These are phyloP conservation scores for Lyophyllum atratum DNA, from an alignment of 768 basidiomycete genomes.

Conservation along the genomic window DNA sequence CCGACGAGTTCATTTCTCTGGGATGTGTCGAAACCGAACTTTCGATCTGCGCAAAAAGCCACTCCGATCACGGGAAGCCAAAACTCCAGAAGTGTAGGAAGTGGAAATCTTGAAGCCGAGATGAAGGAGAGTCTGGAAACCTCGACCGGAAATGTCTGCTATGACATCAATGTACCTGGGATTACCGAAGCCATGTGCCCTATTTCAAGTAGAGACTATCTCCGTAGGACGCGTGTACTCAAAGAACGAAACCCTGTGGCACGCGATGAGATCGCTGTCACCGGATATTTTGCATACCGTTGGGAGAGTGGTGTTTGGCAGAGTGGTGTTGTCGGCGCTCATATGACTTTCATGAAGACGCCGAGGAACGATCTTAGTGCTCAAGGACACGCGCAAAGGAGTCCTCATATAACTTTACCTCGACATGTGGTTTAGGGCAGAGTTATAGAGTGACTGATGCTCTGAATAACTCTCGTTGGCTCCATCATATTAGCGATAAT, in stretches of 20 bases:
- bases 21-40: no score
- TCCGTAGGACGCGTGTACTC: background rate
- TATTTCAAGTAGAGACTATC: background rate
- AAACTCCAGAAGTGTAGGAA: no score
- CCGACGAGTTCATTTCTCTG: no score
- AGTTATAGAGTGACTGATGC: conserved; percentile 15
- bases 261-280: background rate
- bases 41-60: no score
- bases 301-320: no score
- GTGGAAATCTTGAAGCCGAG: no score
- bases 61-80: no score
- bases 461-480: conserved; percentile 45
- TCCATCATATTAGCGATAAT: conserved; percentile 45
- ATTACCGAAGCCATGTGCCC: background rate
- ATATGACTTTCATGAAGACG: background rate
- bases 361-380: background rate
- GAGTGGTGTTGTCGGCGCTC: no score
- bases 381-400: background rate
- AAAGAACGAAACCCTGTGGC: background rate
- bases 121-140: no score
- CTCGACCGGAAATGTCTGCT: no score
- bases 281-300: background rate
- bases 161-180: background rate
- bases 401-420: background rate
- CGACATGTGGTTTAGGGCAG: background rate